These are phyloP conservation scores for Ormosia emarginata DNA, from an alignment of 306 rosid species.

Conservation along the genomic window DNA sequence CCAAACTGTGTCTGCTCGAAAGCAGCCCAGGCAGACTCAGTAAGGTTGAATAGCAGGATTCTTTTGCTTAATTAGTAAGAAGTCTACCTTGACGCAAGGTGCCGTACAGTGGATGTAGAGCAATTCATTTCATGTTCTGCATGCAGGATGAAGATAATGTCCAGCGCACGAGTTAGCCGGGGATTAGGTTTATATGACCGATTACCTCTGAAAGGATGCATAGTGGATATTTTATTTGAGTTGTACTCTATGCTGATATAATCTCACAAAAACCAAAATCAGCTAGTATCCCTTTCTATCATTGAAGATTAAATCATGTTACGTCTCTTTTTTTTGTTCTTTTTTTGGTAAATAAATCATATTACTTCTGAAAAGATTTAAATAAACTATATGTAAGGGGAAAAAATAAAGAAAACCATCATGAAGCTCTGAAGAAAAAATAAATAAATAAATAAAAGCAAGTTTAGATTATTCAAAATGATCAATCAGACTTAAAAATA, in stretches of 20 bases:
- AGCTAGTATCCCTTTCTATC: background rate
- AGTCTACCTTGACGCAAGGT: slow-evolving; percentile 80
- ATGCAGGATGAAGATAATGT: slow-evolving; percentile 78
- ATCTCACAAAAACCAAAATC: background rate
- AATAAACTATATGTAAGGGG: background rate
- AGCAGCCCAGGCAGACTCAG: background rate
- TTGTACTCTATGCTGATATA: background rate
- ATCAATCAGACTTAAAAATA: background rate
- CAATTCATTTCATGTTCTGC: slow-evolving; percentile 98
- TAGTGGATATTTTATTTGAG: background rate
- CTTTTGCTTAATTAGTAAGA: background rate
- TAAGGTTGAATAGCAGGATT: background rate
- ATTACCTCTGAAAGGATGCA: slow-evolving; percentile 59
- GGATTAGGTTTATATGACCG: slow-evolving; percentile 80
- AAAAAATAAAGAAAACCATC: background rate
- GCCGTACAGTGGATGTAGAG: slow-evolving; percentile 85
- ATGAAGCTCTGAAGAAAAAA: background rate
- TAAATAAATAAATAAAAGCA: background rate
- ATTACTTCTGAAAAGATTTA: background rate
- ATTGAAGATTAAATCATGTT: background rate
- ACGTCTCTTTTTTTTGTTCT: background rate
- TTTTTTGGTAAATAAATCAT: background rate
- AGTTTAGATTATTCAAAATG: background rate
- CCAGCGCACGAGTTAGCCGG: slow-evolving; percentile 74
- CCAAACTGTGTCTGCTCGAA: background rate